Base-by-base conservation (phyloP, 345 rosid genomes). In the Diplotaxis tenuifolia region DNA sequence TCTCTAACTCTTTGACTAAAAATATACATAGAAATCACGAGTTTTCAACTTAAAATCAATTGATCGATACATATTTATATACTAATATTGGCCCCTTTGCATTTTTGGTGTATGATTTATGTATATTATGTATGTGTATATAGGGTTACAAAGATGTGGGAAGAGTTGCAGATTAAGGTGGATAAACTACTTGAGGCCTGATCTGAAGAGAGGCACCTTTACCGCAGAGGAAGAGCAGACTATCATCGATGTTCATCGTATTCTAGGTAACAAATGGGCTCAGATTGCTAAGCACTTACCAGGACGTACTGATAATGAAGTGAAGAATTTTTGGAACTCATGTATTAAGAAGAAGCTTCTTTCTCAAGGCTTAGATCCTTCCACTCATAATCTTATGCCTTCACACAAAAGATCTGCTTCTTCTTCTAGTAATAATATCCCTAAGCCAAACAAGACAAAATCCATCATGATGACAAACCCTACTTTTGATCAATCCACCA, bases 291-390 rank as follows among this genome's bases (percentile, higher is more conserved):
- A 89, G 78, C 95, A 89, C 63, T 78, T 89, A 0, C 95, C 95
- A 0, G 95, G 95, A 57, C 83, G 95, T 59, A 89, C 95, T 9
- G 95, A 89, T 72, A 89, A 89, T 29, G 95, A 89, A 73, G 89
- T 89, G 65, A 87, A 87, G 78, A 89, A 89, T 67, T 89, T 83
- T 75, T 89, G 95, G 95, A 89, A 89, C 77, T 89, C 95, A 6
- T 83, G 88, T 82, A 78, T 89, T 5, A 89, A 85, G 80, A 89
- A 89, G 74, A 89, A 89, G 69, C 78, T 89, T 28, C 78, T 87
- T 20, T 84, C 91, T 12, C 87, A 84, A 79, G 95, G 77, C 49
- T 72, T 79, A 53, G 89, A 79, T 56, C 90, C 90, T 10, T 80
- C 75, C 32, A 86, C 90, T 6, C 90, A 86, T 81, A 82, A 78